Conservation (phyloP, 305 asterid genomes). For the Solanum hybrid region DNA sequence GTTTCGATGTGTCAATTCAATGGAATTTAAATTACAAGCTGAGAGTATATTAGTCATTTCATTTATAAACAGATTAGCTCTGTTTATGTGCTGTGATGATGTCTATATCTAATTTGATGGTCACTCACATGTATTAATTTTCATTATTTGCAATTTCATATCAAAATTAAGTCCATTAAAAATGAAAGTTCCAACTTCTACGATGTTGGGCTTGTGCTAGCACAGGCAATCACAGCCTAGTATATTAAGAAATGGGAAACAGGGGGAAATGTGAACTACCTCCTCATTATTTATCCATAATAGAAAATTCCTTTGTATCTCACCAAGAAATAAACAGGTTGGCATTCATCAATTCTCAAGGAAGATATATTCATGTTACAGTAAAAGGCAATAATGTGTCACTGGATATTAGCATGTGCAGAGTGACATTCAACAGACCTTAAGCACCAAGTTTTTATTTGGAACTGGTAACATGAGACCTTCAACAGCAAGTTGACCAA, state of each 20-base stretch:
- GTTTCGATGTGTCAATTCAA: not conserved
- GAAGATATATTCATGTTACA: not conserved
- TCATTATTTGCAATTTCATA: not conserved
- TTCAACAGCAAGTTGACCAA: constrained; percentile 1
- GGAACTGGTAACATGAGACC: not conserved
- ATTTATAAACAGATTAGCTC: not conserved
- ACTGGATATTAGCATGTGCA: not conserved
- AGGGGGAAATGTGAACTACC: not conserved
- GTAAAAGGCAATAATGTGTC: not conserved
- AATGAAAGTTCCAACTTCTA: not conserved
- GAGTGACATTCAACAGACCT: not conserved
- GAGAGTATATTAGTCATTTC: not conserved
- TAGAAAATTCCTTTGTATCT: not conserved
- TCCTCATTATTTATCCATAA: not conserved
- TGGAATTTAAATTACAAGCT: not conserved
- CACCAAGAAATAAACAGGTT: not conserved
- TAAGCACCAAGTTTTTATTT: not conserved
- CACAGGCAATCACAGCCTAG: not conserved
- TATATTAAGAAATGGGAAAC: not conserved
- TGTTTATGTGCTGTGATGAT: not conserved
- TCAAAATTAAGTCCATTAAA: not conserved
- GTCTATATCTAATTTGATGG: not conserved
- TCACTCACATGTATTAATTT: not conserved
- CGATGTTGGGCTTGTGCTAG: not conserved
- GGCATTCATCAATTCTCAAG: not conserved